Evolutionary conservation across 176 grass and related monocot genomes (phyloP).

Genomic region (Raddia distichophylla): DNA sequence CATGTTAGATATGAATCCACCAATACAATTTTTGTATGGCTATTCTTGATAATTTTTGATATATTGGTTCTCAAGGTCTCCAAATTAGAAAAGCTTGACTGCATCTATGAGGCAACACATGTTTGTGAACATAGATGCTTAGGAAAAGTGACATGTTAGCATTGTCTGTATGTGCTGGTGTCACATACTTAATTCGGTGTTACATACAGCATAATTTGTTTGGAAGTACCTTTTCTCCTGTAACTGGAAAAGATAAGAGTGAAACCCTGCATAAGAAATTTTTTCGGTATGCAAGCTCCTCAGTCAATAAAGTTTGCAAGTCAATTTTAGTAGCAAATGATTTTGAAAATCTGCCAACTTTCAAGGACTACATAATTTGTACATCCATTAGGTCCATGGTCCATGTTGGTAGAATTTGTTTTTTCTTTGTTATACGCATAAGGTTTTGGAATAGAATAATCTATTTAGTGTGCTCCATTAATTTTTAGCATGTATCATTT

Average conservation of each 20-base stretch:
- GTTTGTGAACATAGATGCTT: neutral
- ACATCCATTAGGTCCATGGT: neutral
- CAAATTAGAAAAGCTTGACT: conserved; percentile 1
- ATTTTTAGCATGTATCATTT: neutral
- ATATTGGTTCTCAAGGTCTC: neutral
- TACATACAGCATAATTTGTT: neutral
- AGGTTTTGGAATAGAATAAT: neutral
- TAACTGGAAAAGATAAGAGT: neutral
- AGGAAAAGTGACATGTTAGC: neutral
- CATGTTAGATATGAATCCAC: neutral
- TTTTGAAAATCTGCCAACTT: neutral
- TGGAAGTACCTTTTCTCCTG: neutral
- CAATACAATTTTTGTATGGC: neutral
- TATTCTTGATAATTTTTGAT: neutral
- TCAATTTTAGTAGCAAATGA: neutral
- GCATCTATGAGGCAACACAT: neutral
- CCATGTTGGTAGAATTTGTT: neutral
- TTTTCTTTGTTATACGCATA: neutral
- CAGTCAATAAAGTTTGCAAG: neutral
- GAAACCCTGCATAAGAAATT: neutral
- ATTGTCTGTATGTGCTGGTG: neutral
- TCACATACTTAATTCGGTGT: neutral
- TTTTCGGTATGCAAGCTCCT: neutral
- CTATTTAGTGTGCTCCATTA: neutral
- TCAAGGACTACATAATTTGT: neutral